Evolutionary conservation across 2,329 filamentous ascomycete species (phyloP).

Genomic region (Pezicula radicicola): DNA sequence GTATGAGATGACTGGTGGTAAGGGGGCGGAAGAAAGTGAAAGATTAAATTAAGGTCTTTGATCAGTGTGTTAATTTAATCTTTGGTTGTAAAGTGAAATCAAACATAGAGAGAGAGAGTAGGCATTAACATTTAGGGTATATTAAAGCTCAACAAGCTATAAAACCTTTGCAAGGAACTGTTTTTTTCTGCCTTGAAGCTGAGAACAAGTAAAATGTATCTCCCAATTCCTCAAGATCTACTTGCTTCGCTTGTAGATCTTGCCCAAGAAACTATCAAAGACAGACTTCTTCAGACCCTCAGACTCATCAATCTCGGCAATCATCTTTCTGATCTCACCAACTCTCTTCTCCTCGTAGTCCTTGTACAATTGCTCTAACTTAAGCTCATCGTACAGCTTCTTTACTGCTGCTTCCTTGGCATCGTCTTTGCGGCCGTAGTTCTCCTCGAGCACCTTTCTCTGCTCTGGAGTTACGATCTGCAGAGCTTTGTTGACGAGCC

Average conservation of each 20-base stretch:
- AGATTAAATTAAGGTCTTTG: no score
- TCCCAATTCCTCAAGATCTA: slow-evolving; percentile 40
- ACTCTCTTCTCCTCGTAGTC: slow-evolving; percentile 89
- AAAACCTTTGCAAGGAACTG: no score
- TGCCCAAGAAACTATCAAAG: slow-evolving; percentile 85
- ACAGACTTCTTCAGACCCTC: slow-evolving; percentile 86
- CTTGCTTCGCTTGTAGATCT: slow-evolving; percentile 99
- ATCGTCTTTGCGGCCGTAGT: slow-evolving; percentile 91
- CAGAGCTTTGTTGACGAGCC: slow-evolving; percentile 94
- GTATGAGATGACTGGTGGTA: no score
- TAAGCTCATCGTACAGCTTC: slow-evolving; percentile 80
- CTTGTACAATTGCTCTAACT: slow-evolving; percentile 79
- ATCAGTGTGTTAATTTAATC: no score
- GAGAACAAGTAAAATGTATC: no score
- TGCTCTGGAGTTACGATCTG: slow-evolving; percentile 78
- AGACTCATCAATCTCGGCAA: slow-evolving; percentile 78
- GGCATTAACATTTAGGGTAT: no score
- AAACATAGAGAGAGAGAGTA: no score
- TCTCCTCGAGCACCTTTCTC: slow-evolving; percentile 80
- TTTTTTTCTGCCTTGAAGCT: no score
- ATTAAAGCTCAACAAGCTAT: no score
- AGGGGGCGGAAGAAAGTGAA: no score
- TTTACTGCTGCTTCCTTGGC: slow-evolving; percentile 83
- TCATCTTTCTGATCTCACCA: slow-evolving; percentile 71
- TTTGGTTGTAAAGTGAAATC: no score